A percentile compares a stretch with the other conserved stretches of the same genome.
These are phyloP conservation scores for Boletus reticulatus DNA, from an alignment of 768 basidiomycete genomes.

Conservation along the genomic window DNA sequence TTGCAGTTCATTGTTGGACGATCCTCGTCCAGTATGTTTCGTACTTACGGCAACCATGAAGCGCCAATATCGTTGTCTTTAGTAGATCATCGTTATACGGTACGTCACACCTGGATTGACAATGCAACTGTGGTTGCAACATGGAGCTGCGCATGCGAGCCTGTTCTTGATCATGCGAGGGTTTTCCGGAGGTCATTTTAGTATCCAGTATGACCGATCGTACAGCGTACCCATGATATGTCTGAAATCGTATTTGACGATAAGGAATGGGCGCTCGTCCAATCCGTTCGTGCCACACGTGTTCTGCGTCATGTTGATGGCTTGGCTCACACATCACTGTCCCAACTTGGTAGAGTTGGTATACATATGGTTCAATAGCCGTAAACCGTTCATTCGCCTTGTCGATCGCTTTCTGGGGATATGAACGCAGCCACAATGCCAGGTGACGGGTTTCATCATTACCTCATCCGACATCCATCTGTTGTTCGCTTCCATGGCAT, in stretches of 20 bases:
- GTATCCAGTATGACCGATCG: background rate
- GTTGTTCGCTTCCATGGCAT: constrained; percentile 24
- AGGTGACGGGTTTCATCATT: constrained; percentile 28
- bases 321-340: background rate
- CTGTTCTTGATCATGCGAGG: background rate
- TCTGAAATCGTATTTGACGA: constrained; percentile 25
- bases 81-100: background rate
- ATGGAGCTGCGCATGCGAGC: background rate
- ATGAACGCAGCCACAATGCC: constrained; percentile 11
- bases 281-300: constrained; percentile 20
- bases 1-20: background rate
- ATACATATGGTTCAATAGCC: constrained; percentile 2
- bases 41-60: background rate
- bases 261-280: constrained; percentile 14
- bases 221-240: background rate
- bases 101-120: constrained; percentile 16
- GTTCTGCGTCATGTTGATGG: constrained; percentile 13
- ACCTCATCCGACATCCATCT: constrained; percentile 26
- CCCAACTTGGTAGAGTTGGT: constrained; percentile 1
- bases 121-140: background rate
- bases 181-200: background rate
- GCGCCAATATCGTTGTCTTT: background rate
- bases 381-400: background rate
- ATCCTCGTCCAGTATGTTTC: background rate
- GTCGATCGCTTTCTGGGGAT: constrained; percentile 23